These are phyloP conservation scores for Mortierella sp. DNA, from an alignment of 371 early-diverging fungal species.

Conservation along the genomic window DNA sequence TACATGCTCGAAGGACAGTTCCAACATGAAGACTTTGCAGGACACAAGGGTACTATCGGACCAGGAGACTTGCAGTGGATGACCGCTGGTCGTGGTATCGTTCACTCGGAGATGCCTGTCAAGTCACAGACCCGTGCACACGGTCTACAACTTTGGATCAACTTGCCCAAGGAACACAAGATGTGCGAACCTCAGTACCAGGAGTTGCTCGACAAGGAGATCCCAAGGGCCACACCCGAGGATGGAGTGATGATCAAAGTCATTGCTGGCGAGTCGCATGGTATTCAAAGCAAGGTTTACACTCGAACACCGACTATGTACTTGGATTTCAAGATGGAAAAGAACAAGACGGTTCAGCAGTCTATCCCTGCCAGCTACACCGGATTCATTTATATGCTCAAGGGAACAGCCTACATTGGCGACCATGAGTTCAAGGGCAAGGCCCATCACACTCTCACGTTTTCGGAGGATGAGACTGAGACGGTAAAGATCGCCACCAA, in stretches of 20 bases:
- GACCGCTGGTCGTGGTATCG: constrained; percentile 73
- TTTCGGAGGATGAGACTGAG: constrained; percentile 57
- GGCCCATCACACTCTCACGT: constrained; percentile 64
- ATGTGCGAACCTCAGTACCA: constrained; percentile 75
- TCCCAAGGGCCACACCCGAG: constrained; percentile 57
- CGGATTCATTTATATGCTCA: constrained; percentile 75
- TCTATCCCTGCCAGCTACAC: constrained; percentile 65
- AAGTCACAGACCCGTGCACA: constrained; percentile 57
- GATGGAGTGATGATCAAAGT: constrained; percentile 73
- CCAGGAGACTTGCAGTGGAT: constrained; percentile 75
- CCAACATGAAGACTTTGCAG: constrained; percentile 84
- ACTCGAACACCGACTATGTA: constrained; percentile 77
- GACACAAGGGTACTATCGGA: constrained; percentile 75
- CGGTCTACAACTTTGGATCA: constrained; percentile 80
- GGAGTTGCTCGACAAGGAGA: constrained; percentile 61
- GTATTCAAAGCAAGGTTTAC: constrained; percentile 66
- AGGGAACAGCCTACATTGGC: constrained; percentile 65
- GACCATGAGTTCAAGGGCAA: constrained; percentile 58
- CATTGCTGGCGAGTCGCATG: constrained; percentile 79
- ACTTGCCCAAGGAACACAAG: constrained; percentile 71
- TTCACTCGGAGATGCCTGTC: constrained; percentile 74
- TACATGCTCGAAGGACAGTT: constrained; percentile 79
- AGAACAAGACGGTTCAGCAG: constrained; percentile 63
- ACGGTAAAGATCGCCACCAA: constrained; percentile 58
- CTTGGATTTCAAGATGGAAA: constrained; percentile 70